These are phyloP conservation scores for Eucalyptus pauciflora DNA, from an alignment of 345 rosid genomes.

Conservation along the genomic window DNA sequence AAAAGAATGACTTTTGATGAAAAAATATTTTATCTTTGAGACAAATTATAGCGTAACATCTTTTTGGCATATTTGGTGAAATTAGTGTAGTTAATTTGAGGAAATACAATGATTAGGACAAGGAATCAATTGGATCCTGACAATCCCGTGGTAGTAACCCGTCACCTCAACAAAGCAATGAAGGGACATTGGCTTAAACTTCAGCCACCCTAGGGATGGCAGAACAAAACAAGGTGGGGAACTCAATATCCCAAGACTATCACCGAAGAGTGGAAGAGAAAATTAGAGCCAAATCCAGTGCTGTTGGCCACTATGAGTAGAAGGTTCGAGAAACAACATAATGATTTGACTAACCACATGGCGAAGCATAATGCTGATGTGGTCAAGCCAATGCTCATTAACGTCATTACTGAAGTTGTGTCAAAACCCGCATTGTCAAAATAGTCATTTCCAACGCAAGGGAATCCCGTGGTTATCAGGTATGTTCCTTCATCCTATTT, in stretches of 20 bases:
- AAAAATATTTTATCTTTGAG: too few species aligned
- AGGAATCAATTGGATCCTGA: too few species aligned
- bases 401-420: not conserved
- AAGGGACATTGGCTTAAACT: too few species aligned
- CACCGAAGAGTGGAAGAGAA: not conserved
- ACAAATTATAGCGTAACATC: rapidly evolving
- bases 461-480: not conserved
- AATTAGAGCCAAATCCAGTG: not conserved
- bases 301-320: not conserved
- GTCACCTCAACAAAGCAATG: not conserved
- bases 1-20: too few species aligned
- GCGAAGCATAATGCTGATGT: not conserved
- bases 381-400: not conserved
- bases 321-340: not conserved
- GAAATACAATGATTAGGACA: too few species aligned
- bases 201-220: too few species aligned
- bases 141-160: rapidly evolving
- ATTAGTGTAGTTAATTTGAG: too few species aligned
- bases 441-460: not conserved
- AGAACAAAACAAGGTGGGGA: too few species aligned
- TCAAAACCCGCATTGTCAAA: not conserved
- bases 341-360: not conserved
- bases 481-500: not conserved
- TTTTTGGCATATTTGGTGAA: too few species aligned
- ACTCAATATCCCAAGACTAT: too few species aligned